Base-by-base conservation (phyloP, 1,284 basidiomycete genomes). In the Bondarzewia mesenterica region DNA sequence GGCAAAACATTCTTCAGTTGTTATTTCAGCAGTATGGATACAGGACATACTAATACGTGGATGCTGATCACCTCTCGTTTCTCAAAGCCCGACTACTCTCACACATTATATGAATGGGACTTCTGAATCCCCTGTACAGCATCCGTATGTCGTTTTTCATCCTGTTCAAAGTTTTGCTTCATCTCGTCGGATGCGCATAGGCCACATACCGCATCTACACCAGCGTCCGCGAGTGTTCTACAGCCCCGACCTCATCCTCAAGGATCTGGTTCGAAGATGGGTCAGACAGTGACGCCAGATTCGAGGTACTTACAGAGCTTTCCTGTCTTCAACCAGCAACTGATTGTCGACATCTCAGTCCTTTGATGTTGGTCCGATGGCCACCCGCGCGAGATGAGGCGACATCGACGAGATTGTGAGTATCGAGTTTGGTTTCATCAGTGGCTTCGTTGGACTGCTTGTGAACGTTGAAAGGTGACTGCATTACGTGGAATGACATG, bases 221-320 rank as follows among this genome's bases (percentile, higher is more conserved):
- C 32, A 35, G 32, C 32, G 10, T 8, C 10, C 8, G n/a, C 32
- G 8, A 35, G 8, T 36, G 7, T 4, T n/a, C n/a, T n/a, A n/a
- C n/a, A n/a, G n/a, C n/a, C n/a, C n/a, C n/a, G n/a, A n/a, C n/a
- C n/a, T n/a, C n/a, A n/a, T n/a, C n/a, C n/a, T n/a, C n/a, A n/a
- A n/a, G 10, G 12, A n/a, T 32, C 29, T n/a, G 29, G 4, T 32
- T 32, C 29, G 1, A 10, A 1, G n/a, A 12, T n/a, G n/a, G 39
- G 35, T 35, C 53, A 54, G 52, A 76, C 75, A 49, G 68, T 79
- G 51, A 85, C 83, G 1, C 73, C 73, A 7, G 74, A 74, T 47
- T 62, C 72, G n/a, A 74, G 71, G 71, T 73, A 38, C 42, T 58
- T 54, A 18, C 7, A 35, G 15, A 6, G 35, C 35, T 21, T 6